These are phyloP conservation scores for Cutaneotrichosporon sp. DNA, from an alignment of 1,284 basidiomycete genomes.

Conservation along the genomic window DNA sequence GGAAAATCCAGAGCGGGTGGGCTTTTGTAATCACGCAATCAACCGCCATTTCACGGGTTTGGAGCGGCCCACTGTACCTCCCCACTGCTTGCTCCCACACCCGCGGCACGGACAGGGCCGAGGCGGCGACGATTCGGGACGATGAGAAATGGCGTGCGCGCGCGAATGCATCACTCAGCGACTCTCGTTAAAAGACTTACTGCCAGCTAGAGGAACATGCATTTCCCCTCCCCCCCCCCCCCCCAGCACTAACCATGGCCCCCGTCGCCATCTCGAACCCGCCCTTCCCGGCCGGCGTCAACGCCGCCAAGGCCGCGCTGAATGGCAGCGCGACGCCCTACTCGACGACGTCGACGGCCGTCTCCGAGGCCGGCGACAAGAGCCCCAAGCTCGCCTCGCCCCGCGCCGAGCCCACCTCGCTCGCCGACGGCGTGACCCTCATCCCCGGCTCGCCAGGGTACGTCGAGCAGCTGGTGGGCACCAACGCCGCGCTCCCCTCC, in stretches of 20 bases:
- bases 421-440: constrained; percentile 31
- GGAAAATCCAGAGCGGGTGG: too few species aligned
- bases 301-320: constrained; percentile 23
- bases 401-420: constrained; percentile 27
- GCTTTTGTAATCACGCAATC: constrained; percentile 5
- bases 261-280: constrained; percentile 16
- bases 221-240: not conserved
- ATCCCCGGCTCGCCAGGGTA: constrained; percentile 35
- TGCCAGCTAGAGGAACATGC: not conserved
- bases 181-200: constrained; percentile 2
- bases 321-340: constrained; percentile 43
- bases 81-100: not conserved
- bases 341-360: constrained; percentile 43
- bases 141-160: constrained; percentile 4
- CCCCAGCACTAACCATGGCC: constrained; percentile 16
- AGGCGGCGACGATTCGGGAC: not conserved
- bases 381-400: constrained; percentile 18
- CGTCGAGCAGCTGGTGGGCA: constrained; percentile 36
- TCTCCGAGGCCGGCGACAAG: constrained; percentile 42
- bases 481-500: constrained; percentile 35
- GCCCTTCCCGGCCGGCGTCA: constrained; percentile 8
- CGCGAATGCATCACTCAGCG: not conserved
- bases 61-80: not conserved
- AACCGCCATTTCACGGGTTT: constrained; percentile 5
- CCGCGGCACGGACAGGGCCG: not conserved